Base-by-base conservation (phyloP, 345 rosid species). In the Ceriops zippeliana region DNA sequence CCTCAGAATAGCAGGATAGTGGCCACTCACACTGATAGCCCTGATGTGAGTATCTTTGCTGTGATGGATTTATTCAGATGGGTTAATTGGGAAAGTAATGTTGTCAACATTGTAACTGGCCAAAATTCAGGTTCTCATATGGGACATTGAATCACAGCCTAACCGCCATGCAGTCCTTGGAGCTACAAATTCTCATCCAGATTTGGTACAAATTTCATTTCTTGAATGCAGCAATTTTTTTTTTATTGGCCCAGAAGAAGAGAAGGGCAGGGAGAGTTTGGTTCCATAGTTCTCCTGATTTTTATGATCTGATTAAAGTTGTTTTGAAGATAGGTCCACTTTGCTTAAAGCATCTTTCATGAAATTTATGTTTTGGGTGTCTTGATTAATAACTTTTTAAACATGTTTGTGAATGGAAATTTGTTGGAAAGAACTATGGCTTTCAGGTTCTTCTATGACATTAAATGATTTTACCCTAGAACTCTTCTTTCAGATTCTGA, bases 71-170 rank as follows among this genome's bases (percentile, higher is more conserved):
- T 35, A 22, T 60, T 38, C 65, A 54, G 24, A 32, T 63, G 26
- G 60, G 9, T 57, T 9, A 63, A 1, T 5, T 35, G 13, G n/a
- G 61, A 20, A 42, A 68, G 62, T 54, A 35, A 30, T 58, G 32
- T 38, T 63, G 10, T 61, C 49, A 32, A 20, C 15, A 59, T 19
- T 75, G 62, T 71, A 6, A 20, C 64, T 66, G 78, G 10, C 61
- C 61, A 66, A 70, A 78, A 65, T 69, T 70, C 79, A 96, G 99
- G 95, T 96, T 81, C 96, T 92, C 72, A 85, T 96, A 66, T 96
- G 99, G 99, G 99, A 96, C 71, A 96, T 96, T 62, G 99, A 92
- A 80, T 86, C 98, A 66, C 99, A 96, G 79, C 99, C 99, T 53
- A 96, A 89, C 72, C 96, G 98, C 54, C 98, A 96, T 85, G 98